Conservation (phyloP, 2,329 filamentous ascomycete species). For the Pseudogymnoascus sp. region DNA sequence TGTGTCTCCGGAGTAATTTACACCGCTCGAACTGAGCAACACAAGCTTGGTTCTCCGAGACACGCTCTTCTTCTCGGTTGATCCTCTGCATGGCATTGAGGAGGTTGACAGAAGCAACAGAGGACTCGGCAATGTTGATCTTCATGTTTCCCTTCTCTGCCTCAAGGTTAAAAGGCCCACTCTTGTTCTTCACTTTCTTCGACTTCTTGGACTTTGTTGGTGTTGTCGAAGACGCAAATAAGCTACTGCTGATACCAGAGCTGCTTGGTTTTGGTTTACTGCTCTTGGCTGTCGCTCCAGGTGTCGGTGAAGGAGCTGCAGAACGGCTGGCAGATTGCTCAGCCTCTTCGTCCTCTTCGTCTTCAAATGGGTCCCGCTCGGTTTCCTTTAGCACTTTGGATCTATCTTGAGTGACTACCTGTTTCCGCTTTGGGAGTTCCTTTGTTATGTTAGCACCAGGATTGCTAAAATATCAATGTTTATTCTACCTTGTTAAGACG, state of each 20-base stretch:
- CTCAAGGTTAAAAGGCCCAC: conserved; percentile 71
- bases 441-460: conserved; percentile 25
- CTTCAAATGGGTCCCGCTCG: conserved; percentile 61
- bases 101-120: conserved; percentile 85
- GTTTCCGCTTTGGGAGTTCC: conserved; percentile 61
- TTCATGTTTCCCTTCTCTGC: conserved; percentile 84
- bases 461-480: not conserved
- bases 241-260: not conserved
- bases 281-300: conserved; percentile 11
- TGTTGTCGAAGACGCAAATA: conserved; percentile 1
- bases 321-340: conserved; percentile 20
- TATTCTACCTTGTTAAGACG: conserved; percentile 58
- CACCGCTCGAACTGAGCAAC: conserved; percentile 75
- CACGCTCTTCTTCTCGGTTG: conserved; percentile 80
- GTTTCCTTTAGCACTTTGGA: conserved; percentile 81
- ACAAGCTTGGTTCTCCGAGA: conserved; percentile 75
- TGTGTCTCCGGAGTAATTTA: conserved; percentile 75
- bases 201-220: conserved; percentile 38
- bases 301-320: conserved; percentile 12
- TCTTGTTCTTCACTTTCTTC: conserved; percentile 50
- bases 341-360: conserved; percentile 54
- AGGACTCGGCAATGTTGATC: conserved; percentile 78
- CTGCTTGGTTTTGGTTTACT: conserved; percentile 15
- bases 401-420: conserved; percentile 66
- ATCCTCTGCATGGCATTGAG: conserved; percentile 81